Percentiles rank a stretch among this genome's conserved stretches.
Conservation (phyloP, 2,329 filamentous ascomycete genomes). For the Aspergillus bombycis region DNA sequence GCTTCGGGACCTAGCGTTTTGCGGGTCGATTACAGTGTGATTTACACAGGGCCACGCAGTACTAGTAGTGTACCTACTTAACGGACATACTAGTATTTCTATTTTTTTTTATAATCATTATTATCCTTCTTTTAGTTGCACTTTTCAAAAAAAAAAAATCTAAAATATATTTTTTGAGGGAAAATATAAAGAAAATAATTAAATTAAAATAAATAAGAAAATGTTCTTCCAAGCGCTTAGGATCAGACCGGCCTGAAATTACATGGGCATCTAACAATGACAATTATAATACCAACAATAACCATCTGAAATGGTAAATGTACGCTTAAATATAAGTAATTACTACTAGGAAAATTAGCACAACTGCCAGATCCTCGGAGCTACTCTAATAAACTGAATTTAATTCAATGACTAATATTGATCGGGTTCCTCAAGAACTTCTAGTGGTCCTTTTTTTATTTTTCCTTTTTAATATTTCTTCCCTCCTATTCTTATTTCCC, state of each 20-base stretch:
- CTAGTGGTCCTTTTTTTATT: background rate
- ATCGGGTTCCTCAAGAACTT: background rate
- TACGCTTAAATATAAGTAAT: too few relatives aligned
- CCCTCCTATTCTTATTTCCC: too few relatives aligned
- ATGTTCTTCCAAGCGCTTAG: too few relatives aligned
- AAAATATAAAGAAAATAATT: too few relatives aligned
- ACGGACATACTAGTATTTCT: background rate
- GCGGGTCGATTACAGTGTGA: slow-evolving; percentile 6
- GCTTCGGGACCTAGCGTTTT: slow-evolving; percentile 7
- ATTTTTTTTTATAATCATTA: background rate
- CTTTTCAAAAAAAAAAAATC: too few relatives aligned
- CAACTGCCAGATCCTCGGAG: background rate
- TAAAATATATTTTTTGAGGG: too few relatives aligned
- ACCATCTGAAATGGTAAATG: too few relatives aligned
- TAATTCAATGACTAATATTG: background rate
- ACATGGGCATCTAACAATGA: too few relatives aligned
- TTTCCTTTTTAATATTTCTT: background rate
- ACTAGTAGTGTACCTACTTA: background rate
- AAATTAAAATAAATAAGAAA: background rate
- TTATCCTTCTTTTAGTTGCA: background rate
- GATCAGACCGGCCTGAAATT: too few relatives aligned
- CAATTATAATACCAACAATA: too few relatives aligned
- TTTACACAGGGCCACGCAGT: slow-evolving; percentile 6
- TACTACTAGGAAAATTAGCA: too few relatives aligned
- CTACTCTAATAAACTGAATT: background rate